Base-by-base conservation (phyloP, 2,329 filamentous ascomycete species). In the Calonectria ilicicola region DNA sequence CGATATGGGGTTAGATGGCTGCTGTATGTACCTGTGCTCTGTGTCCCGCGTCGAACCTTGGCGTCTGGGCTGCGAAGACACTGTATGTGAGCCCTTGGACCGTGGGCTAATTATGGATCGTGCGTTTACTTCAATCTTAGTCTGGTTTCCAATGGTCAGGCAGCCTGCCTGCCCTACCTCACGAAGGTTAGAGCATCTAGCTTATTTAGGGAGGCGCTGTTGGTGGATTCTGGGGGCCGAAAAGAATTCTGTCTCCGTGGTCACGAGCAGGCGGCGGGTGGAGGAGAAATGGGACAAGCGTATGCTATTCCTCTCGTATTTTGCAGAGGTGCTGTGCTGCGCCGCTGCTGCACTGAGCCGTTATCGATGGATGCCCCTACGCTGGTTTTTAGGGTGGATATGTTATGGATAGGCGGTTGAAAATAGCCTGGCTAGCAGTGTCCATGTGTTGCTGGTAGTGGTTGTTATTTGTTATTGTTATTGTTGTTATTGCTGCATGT, bases 221-320 rank as follows among this genome's bases (percentile, higher is more conserved):
- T 44, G 64, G 46, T 49, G 47, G 63, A 51, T 40, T 66, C 29
- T 51, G 63, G 63, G 63, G 63, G 63, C 46, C 35, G 46, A 27
- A 66, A 53, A 53, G 38, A 17, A 46, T 27, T n/a, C 23, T 63
- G 63, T 40, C 63, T 66, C 64, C 64, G 47, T 38, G 63, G 63
- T 65, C 47, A 47, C 47, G 47, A 51, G 64, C 32, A 44, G 44
- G n/a, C n/a, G 19, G 19, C 47, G 29, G 23, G 56, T 49, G 38
- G 62, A 44, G 44, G 67, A 47, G 67, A 69, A 64, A 63, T 32
- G 32, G 32, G 67, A 63, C 42, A 69, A 29, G 53, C 53, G 67
- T 35, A 64, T 62, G 29, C 5, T 69, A 21, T 46, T 63, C 26
- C 58, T 63, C 58, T 63, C 58, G 58, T 63, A 63, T 63, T 46